Evolutionary conservation across 163 green algal genomes (phyloP).

Genomic region (Chloromonas sp.): DNA sequence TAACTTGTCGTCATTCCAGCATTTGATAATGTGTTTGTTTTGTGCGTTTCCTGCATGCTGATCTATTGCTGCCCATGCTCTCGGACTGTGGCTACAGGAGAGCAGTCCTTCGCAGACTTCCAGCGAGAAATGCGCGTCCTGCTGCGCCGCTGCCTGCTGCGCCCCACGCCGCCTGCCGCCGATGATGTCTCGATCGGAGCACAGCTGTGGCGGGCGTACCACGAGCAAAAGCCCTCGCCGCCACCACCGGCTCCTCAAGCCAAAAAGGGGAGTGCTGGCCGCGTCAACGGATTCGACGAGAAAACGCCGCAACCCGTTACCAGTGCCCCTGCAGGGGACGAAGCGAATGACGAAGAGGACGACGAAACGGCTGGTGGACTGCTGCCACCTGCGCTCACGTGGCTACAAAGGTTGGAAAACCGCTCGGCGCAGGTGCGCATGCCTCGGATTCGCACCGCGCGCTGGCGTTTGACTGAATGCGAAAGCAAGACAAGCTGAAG

Average conservation of each 20-base stretch:
- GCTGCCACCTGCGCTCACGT: background rate
- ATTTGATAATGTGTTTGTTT: too few species aligned
- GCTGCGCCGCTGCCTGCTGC: conserved; percentile 33
- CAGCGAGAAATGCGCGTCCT: conserved; percentile 46
- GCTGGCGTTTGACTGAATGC: too few species aligned
- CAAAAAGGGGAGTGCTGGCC: background rate
- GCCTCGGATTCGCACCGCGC: too few species aligned
- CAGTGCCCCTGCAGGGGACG: background rate
- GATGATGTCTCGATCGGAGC: conserved; percentile 40
- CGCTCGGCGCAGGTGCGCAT: too few species aligned
- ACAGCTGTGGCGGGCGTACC: conserved; percentile 32
- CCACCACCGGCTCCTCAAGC: background rate
- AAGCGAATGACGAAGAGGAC: background rate
- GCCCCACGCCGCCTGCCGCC: conserved; percentile 14
- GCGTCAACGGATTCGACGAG: background rate
- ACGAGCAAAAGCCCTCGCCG: background rate
- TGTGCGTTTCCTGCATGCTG: too few species aligned
- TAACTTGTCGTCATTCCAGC: too few species aligned
- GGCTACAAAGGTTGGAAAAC: too few species aligned
- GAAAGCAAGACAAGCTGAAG: too few species aligned
- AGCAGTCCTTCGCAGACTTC: conserved; percentile 35
- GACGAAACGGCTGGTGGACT: conserved; percentile 7
- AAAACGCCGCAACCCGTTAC: too few species aligned
- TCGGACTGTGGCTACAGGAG: conserved; percentile 11
- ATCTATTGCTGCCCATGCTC: too few species aligned